Base-by-base conservation (phyloP, 2,329 filamentous ascomycete genomes). In the Cladophialophora exuberans region DNA sequence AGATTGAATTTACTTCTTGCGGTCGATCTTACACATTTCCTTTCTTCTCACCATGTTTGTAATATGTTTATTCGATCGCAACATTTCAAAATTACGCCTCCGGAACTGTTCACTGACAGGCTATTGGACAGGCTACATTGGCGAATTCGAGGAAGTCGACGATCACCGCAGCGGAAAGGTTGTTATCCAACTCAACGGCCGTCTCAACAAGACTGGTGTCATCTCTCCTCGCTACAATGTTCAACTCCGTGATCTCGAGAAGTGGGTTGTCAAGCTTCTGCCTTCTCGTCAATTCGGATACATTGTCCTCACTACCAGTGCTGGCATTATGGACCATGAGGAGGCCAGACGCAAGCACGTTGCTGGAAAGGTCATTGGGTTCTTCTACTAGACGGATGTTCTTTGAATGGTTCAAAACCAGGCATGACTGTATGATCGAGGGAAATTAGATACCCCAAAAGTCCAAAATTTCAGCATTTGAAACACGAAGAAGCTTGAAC, bases 131-230 rank as follows among this genome's bases (percentile, higher is more conserved):
- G 93, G 93, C 73, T 97, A 97, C 84, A 97, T 97, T 77, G 92
- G 92, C 79, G 93, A 97, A 82, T 99, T 97, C 78, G 94, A 99
- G 84, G 91, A 97, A 82, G 88, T 99, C 68, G 94, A 99, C 70
- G 92, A 99, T 83, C 94, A 99, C 87, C 91, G 94, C 78, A 94
- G 92, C 73, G 94, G 94, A 85, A 99, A 99, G 88, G 96, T 99
- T 66, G 91, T 99, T 71, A 94, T 99, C 73, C 94, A 99, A 86
- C 88, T 99, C 67, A 99, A 96, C 82, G 94, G 94, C 79, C 94
- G 91, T 69, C 85, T 97, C 79, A 97, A 97, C 89, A 97, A 97
- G 88, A 94, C 89, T 65, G 94, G 93, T 84, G 93, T 97, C 82
- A 99, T 99, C 86, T 94, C 88, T 66, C 94, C 94, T 76, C 90